Percentiles rank a stretch among this genome's conserved stretches.
These are phyloP conservation scores for Pulveroboletus sp. DNA, from an alignment of 768 basidiomycete genomes.

Conservation along the genomic window DNA sequence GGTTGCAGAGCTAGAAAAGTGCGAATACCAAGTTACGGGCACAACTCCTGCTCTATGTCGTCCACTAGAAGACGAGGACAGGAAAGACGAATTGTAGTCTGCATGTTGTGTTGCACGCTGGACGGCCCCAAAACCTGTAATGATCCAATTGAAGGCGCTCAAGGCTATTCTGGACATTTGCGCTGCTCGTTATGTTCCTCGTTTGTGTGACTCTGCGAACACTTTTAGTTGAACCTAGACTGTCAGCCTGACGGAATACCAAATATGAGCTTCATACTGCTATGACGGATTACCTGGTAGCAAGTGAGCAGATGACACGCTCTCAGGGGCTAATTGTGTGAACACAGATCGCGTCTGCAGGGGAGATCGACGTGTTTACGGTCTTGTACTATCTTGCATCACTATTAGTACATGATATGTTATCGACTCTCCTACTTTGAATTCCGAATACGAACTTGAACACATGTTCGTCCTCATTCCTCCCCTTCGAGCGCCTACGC, in stretches of 20 bases:
- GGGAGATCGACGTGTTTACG: slow-evolving; percentile 1
- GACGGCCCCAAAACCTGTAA: no score
- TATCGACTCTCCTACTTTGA: neutral
- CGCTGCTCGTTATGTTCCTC: no score
- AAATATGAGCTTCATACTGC: no score
- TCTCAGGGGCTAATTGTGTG: neutral
- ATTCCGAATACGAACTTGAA: neutral
- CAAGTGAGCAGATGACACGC: neutral
- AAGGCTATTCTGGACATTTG: no score
- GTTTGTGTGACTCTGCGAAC: no score
- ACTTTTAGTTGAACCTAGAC: no score
- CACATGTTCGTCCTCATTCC: slow-evolving; percentile 7
- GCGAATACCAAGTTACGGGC: slow-evolving; percentile 86
- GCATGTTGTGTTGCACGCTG: neutral
- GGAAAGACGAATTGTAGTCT: slow-evolving; percentile 29
- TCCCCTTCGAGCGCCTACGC: neutral
- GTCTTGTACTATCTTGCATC: neutral
- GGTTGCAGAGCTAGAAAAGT: slow-evolving; percentile 90
- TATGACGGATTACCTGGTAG: no score
- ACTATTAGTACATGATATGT: neutral
- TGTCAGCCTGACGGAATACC: no score
- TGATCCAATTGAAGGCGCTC: no score
- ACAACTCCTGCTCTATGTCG: slow-evolving; percentile 83
- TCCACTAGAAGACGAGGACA: slow-evolving; percentile 32
- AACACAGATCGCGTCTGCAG: neutral